A percentile compares a stretch with the other conserved stretches of the same genome.
phyloP scores from a whole-genome alignment of 805 yeast species.

The Sugiyamaella mastotermitis region DNA sequence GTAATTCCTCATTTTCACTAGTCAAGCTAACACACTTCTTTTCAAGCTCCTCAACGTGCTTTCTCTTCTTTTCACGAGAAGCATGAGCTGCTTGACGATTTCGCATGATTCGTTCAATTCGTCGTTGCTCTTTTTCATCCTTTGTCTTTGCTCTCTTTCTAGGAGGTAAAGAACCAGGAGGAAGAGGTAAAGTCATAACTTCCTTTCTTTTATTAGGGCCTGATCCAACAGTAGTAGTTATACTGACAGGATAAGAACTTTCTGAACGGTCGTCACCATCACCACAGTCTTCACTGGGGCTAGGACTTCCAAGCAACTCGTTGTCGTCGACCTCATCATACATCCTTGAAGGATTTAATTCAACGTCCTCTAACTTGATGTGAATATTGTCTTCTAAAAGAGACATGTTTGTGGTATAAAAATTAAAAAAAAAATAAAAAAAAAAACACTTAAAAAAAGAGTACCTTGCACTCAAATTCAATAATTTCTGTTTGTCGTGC shows the following conservation, averaged over 20 bases:
- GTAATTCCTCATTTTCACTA: conserved; percentile 24
- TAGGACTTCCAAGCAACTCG: too few relatives aligned
- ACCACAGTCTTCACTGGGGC: too few relatives aligned
- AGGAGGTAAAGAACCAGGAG: conserved; percentile 65
- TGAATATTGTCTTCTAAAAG: too few relatives aligned
- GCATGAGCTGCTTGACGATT: conserved; percentile 98
- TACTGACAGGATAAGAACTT: conserved; percentile 7
- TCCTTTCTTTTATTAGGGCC: conserved; percentile 27
- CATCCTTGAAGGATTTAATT: too few relatives aligned
- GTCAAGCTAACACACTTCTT: conserved; percentile 33
- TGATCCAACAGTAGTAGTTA: conserved; percentile 15
- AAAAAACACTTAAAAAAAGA: too few relatives aligned
- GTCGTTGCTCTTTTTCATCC: conserved; percentile 95
- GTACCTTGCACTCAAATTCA: too few relatives aligned
- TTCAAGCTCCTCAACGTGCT: conserved; percentile 83
- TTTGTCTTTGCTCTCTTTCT: conserved; percentile 94
- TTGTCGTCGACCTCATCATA: too few relatives aligned
- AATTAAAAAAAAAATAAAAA: too few relatives aligned
- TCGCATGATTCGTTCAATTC: conserved; percentile 86
- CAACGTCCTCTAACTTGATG: too few relatives aligned
- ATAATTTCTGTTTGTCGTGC: too few relatives aligned
- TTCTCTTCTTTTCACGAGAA: conserved; percentile 91
- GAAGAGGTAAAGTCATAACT: conserved; percentile 29
- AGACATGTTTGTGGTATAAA: too few relatives aligned
- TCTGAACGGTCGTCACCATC: too few relatives aligned